These are phyloP conservation scores for Kickxella alabastrina DNA, from an alignment of 192 early-diverging fungal genomes.

Conservation along the genomic window DNA sequence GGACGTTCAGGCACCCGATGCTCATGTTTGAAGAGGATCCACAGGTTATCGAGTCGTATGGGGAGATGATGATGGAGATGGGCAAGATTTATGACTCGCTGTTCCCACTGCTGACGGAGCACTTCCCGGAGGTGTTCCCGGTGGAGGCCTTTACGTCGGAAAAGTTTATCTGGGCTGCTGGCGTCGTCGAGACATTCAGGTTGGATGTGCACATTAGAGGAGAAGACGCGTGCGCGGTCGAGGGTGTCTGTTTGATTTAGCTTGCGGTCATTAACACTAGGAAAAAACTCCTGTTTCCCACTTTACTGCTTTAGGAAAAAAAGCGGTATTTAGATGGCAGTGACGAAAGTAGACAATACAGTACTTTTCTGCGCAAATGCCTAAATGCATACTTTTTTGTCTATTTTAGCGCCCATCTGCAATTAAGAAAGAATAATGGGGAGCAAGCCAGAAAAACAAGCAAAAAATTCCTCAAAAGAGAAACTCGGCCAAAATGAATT, in stretches of 20 bases:
- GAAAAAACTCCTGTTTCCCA: too few species aligned
- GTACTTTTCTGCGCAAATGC: too few species aligned
- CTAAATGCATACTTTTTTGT: too few species aligned
- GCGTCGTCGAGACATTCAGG: conserved; percentile 28
- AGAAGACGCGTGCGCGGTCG: conserved; percentile 5
- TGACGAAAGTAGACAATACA: not conserved
- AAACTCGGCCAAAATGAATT: too few species aligned
- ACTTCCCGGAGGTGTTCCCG: conserved; percentile 32
- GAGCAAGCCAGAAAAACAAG: not conserved
- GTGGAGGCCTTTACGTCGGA: conserved; percentile 18
- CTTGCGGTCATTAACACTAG: too few species aligned
- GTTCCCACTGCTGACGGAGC: conserved; percentile 39
- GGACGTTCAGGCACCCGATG: conserved; percentile 33
- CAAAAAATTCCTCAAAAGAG: conserved; percentile 3
- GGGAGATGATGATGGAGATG: conserved; percentile 28
- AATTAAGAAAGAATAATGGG: too few species aligned
- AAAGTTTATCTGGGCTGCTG: conserved; percentile 46
- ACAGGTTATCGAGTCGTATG: conserved; percentile 6
- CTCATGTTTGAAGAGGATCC: conserved; percentile 4
- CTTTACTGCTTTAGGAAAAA: too few species aligned
- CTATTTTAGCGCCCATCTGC: too few species aligned
- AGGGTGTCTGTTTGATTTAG: conserved; percentile 28
- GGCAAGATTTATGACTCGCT: conserved; percentile 32
- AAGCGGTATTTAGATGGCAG: not conserved
- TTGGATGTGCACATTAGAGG: conserved; percentile 8